These are phyloP conservation scores for Rutidosis leptorrhynchoides DNA, from an alignment of 129 eudicot species.

Conservation along the genomic window DNA sequence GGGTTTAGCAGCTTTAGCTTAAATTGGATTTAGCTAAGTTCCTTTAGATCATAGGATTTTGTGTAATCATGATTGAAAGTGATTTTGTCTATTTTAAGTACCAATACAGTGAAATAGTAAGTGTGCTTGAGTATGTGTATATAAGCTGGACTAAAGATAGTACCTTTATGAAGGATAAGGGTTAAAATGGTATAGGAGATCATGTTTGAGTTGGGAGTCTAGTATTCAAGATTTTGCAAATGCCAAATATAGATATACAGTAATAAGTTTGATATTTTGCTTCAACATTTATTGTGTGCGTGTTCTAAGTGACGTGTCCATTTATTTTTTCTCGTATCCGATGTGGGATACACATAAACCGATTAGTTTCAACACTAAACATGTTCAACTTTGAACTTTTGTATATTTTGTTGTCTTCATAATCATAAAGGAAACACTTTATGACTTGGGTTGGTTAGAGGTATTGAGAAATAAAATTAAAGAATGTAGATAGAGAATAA, in stretches of 20 bases:
- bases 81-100: constrained; percentile 11
- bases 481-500: constrained; percentile 26
- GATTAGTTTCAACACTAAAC: too few species aligned
- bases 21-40: constrained; percentile 15
- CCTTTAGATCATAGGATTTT: not conserved
- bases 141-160: not conserved
- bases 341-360: too few species aligned
- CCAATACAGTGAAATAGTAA: not conserved
- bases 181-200: not conserved
- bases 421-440: too few species aligned
- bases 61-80: not conserved
- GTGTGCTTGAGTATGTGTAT: not conserved
- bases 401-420: too few species aligned
- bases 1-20: constrained; percentile 41
- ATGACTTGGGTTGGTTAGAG: not conserved
- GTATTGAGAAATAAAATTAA: not conserved
- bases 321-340: too few species aligned
- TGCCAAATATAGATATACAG: too few species aligned
- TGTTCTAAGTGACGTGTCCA: too few species aligned
- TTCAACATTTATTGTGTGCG: not conserved
- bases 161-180: not conserved
- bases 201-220: too few species aligned
- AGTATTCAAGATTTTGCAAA: not conserved
- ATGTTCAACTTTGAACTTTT: too few species aligned
- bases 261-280: not conserved